Conservation (phyloP, 2,329 filamentous ascomycete genomes). For the Metarhizium rileyi region DNA sequence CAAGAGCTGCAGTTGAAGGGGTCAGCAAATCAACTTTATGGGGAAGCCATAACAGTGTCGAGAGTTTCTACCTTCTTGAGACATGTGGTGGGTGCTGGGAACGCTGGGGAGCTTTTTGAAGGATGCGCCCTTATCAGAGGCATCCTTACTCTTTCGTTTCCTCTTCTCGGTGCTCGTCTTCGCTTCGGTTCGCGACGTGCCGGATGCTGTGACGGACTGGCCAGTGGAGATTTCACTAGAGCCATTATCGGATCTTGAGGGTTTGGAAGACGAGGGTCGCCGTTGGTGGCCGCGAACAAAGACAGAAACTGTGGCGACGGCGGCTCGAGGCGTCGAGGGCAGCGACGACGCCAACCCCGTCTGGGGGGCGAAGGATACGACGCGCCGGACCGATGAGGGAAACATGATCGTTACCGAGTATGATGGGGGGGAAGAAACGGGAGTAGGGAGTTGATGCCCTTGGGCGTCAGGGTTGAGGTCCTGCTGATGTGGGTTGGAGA, state of each 20-base stretch:
- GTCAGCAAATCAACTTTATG: not conserved
- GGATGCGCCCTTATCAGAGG: conserved; percentile 31
- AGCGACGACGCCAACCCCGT: conserved; percentile 33
- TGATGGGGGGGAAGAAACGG: conserved; percentile 8
- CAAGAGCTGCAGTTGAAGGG: conserved; percentile 54
- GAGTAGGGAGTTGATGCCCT: conserved; percentile 9
- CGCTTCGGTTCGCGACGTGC: conserved; percentile 31
- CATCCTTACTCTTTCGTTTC: conserved; percentile 49
- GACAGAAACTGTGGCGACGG: conserved; percentile 23
- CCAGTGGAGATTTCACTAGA: conserved; percentile 39
- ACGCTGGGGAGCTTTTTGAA: conserved; percentile 59
- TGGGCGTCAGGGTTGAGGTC: conserved; percentile 18
- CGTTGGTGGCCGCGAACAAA: conserved; percentile 37
- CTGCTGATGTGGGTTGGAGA: conserved; percentile 21
- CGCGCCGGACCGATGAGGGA: conserved; percentile 46
- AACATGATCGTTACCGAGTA: conserved; percentile 34
- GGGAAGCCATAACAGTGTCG: not conserved
- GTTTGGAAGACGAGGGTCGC: conserved; percentile 51
- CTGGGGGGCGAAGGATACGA: conserved; percentile 37
- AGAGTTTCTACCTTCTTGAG: conserved; percentile 49
- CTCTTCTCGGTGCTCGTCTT: conserved; percentile 41
- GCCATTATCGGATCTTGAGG: conserved; percentile 50
- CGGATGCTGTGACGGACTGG: conserved; percentile 38
- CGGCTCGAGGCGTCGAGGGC: conserved; percentile 29
- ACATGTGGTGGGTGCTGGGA: conserved; percentile 63